These are phyloP conservation scores for Aspergillus bridgeri DNA, from an alignment of 495 filamentous ascomycete genomes.

Conservation along the genomic window DNA sequence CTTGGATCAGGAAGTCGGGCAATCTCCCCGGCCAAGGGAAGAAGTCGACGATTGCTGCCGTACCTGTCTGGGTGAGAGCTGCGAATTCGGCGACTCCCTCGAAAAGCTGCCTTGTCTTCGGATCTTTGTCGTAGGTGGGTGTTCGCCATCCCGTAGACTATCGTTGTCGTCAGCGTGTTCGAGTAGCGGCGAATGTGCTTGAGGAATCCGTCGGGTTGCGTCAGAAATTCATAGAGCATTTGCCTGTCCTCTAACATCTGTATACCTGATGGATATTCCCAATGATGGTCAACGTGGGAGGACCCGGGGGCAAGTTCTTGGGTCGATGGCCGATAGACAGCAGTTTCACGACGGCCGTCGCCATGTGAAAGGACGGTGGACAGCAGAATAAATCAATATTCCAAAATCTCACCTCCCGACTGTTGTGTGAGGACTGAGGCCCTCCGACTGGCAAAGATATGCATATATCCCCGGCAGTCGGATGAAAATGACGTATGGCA, in stretches of 20 bases:
- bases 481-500: too few relatives aligned
- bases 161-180: slow-evolving; percentile 52
- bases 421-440: too few relatives aligned
- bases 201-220: slow-evolving; percentile 38
- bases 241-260: slow-evolving; percentile 39
- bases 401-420: too few relatives aligned
- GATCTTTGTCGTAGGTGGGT: slow-evolving; percentile 45
- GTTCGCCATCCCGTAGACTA: slow-evolving; percentile 55
- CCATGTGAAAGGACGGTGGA: too few relatives aligned
- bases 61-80: slow-evolving; percentile 38
- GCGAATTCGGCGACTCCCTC: slow-evolving; percentile 50
- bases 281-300: slow-evolving; percentile 32
- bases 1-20: slow-evolving; percentile 26
- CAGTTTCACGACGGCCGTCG: background rate
- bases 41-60: slow-evolving; percentile 30
- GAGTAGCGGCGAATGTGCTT: slow-evolving; percentile 52
- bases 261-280: slow-evolving; percentile 30
- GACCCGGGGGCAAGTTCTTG: slow-evolving; percentile 32
- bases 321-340: slow-evolving; percentile 25
- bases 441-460: too few relatives aligned
- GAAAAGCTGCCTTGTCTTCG: slow-evolving; percentile 51
- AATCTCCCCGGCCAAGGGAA: slow-evolving; percentile 28
- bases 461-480: too few relatives aligned
- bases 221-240: slow-evolving; percentile 25
- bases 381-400: too few relatives aligned